phyloP scores from a whole-genome alignment of 441 rosid genomes.

The Eruca vesicaria region DNA sequence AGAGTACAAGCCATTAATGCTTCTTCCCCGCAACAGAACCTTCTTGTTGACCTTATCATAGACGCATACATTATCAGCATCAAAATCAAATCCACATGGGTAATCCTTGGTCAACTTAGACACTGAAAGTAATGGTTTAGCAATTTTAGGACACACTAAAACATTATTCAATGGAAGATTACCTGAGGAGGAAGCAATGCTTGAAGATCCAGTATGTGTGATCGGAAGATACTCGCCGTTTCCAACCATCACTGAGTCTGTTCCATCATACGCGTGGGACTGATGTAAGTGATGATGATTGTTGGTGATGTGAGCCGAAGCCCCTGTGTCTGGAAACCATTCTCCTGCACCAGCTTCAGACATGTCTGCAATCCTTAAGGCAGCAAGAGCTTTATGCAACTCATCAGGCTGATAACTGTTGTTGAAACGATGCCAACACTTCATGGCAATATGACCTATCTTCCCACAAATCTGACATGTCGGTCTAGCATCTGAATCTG shows the following conservation, averaged over 20 bases:
- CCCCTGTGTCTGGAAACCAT: not conserved
- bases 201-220: not conserved
- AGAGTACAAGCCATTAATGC: not conserved
- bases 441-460: not conserved
- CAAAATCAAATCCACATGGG: not conserved
- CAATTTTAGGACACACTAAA: not conserved
- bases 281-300: not conserved
- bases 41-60: not conserved
- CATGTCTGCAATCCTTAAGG: not conserved
- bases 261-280: not conserved
- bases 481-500: not conserved
- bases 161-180: not conserved
- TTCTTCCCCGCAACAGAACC: not conserved
- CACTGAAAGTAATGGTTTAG: not conserved
- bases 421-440: not conserved
- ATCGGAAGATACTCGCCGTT: not conserved
- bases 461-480: not conserved
- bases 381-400: not conserved
- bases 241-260: not conserved
- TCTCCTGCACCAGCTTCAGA: not conserved
- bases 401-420: not conserved
- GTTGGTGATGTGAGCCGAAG: not conserved
- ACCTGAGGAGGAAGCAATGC: not conserved
- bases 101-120: not conserved
- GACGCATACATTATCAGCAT: not conserved